Conservation (phyloP, 2,329 filamentous ascomycete species). For the Didymella segeticola region DNA sequence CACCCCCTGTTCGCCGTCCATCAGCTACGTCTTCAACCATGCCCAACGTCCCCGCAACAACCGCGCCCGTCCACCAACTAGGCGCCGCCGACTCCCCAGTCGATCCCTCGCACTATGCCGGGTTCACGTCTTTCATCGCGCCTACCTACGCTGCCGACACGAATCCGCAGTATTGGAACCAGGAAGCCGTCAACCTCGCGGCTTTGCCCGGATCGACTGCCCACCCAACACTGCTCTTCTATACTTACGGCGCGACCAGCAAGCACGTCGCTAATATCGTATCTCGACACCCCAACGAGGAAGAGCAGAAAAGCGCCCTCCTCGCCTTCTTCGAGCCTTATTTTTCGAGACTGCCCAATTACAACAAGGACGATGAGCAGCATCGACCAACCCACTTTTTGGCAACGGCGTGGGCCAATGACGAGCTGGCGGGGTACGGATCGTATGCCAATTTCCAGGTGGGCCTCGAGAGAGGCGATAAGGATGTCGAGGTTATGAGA, state of each 20-base stretch:
- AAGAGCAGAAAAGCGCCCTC: conserved; percentile 59
- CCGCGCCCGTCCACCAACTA: conserved; percentile 45
- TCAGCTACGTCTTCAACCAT: conserved; percentile 20
- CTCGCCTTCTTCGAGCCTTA: conserved; percentile 77
- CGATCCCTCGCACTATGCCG: conserved; percentile 56
- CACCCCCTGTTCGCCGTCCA: not conserved
- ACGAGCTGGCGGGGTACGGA: conserved; percentile 80
- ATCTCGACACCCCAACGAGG: conserved; percentile 45
- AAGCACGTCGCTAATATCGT: conserved; percentile 40
- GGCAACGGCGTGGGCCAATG: conserved; percentile 78
- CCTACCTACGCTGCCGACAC: conserved; percentile 70
- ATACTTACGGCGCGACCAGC: conserved; percentile 66
- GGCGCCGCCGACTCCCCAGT: conserved; percentile 33
- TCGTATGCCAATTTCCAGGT: conserved; percentile 87
- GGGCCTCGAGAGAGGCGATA: conserved; percentile 72
- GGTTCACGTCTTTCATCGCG: conserved; percentile 78
- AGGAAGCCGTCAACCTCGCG: conserved; percentile 79
- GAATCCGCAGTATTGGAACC: conserved; percentile 72
- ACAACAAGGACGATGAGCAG: conserved; percentile 57
- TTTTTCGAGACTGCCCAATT: conserved; percentile 76
- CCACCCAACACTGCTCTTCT: conserved; percentile 87
- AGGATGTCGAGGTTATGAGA: conserved; percentile 70
- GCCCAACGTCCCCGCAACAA: conserved; percentile 49
- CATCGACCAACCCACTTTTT: conserved; percentile 70
- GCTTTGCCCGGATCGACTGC: conserved; percentile 63